Evolutionary conservation across 2,329 filamentous ascomycete species (phyloP), one percentile per base, ranked within the genome.

Genomic region (Fusarium veterinarium): DNA sequence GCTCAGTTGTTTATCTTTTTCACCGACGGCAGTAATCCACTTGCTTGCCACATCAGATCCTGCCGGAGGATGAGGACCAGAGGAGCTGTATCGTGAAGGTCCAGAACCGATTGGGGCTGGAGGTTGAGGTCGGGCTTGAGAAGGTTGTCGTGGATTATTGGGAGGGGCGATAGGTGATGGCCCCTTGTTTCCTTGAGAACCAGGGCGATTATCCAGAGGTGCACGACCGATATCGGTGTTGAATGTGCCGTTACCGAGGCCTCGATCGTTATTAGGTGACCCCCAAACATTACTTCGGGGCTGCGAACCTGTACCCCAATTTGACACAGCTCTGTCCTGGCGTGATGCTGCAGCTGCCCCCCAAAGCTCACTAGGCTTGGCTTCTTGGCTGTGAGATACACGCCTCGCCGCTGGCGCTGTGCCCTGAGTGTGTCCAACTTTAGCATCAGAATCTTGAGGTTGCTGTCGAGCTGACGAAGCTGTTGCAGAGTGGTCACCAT

Each of bases 161-260:
- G 83, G 83, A 14, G 83, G 83, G 16, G 80, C 84, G 53, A 85
- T 84, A 19, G 85, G 88, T 2, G 85, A 82, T 3, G 87, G 87
- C 16, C 83, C 82, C 52, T 81, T 74, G 19, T 77, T 72, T 30
- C 81, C 75, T 77, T 81, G 63, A 75, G 80, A 53, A 14, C 73
- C 64, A 16, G 85, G 80, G 28, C 69, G 57, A 58, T 84, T 83
- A 17, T 87, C 81, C 23, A 71, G 33, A 41, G 73, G 65, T 5
- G 86, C 79, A 48, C 85, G 84, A 33, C 86, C 86, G 57, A 92
- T 85, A 73, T 90, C 89, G 17, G 89, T 86, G 63, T 88, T 90
- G 76, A 95, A 95, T 1, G 92, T 94, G 46, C 93, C 93, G 79
- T 95, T 95, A 7, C 93, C 93, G 25, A 95, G 89, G 16, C 89